These are phyloP conservation scores for Halteria grandinella DNA, from an alignment of 73 alveolate species.

Conservation along the genomic window DNA sequence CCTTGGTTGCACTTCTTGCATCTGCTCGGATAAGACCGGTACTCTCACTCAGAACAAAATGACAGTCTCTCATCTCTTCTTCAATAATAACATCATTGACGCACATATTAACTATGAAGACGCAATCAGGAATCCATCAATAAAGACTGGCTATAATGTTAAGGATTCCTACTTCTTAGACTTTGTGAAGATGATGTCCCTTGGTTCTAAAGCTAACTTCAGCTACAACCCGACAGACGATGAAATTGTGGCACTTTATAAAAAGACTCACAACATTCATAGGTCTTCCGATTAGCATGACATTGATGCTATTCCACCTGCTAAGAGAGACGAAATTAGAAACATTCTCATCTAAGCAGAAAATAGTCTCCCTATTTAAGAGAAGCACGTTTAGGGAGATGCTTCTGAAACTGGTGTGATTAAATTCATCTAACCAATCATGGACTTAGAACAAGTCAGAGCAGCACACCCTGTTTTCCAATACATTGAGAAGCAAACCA, in stretches of 20 bases:
- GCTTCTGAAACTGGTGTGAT: slow-evolving; percentile 94
- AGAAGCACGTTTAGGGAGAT: slow-evolving; percentile 85
- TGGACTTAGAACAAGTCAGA: slow-evolving; percentile 68
- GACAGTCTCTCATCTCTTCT: slow-evolving; percentile 94
- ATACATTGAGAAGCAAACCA: slow-evolving; percentile 1
- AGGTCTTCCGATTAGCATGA: not conserved
- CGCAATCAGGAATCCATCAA: slow-evolving; percentile 10
- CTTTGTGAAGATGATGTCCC: slow-evolving; percentile 8
- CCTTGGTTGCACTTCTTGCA: slow-evolving; percentile 95
- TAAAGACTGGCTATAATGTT: slow-evolving; percentile 26
- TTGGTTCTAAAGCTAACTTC: slow-evolving; percentile 62
- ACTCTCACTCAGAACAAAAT: slow-evolving; percentile 95
- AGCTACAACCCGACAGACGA: slow-evolving; percentile 40
- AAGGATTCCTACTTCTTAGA: slow-evolving; percentile 32
- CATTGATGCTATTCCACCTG: not conserved
- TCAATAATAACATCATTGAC: slow-evolving; percentile 82
- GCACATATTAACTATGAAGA: slow-evolving; percentile 78
- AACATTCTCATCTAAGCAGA: slow-evolving; percentile 18
- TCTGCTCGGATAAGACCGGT: slow-evolving; percentile 98
- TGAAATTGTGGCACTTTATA: slow-evolving; percentile 36
- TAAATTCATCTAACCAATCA: slow-evolving; percentile 88
- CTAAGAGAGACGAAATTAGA: not conserved
- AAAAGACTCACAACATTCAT: slow-evolving; percentile 7
- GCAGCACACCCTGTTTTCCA: slow-evolving; percentile 46
- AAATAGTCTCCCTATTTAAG: not conserved